Evolutionary conservation across 805 yeast genomes (phyloP).

Genomic region (Candida germanica): DNA sequence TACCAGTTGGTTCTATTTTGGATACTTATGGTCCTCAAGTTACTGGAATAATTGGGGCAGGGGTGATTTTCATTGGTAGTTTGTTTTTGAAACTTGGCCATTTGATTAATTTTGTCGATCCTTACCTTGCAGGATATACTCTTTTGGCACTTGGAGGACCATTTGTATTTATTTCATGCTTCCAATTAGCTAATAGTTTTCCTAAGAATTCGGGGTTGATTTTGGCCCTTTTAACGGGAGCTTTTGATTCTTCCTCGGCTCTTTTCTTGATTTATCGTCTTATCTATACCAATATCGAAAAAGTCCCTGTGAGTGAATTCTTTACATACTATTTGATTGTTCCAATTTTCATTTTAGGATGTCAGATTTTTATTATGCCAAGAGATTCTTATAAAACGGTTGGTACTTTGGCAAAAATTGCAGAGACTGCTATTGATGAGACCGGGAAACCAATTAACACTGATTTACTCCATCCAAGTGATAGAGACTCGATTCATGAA

Average conservation of each 20-base stretch:
- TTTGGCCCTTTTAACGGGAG: constrained; percentile 84
- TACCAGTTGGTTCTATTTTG: constrained; percentile 76
- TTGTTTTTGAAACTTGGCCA: constrained; percentile 41
- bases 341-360: constrained; percentile 71
- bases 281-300: constrained; percentile 45
- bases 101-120: constrained; percentile 43
- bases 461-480: constrained; percentile 39
- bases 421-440: constrained; percentile 73
- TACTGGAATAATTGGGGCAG: constrained; percentile 72
- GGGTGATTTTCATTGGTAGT: constrained; percentile 57
- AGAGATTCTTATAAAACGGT: constrained; percentile 67
- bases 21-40: constrained; percentile 80
- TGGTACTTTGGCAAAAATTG: constrained; percentile 63
- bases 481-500: constrained; percentile 24
- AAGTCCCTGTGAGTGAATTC: constrained; percentile 51
- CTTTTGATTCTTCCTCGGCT: constrained; percentile 91
- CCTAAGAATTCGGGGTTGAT: constrained; percentile 80
- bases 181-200: constrained; percentile 82
- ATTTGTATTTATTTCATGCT: constrained; percentile 83
- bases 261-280: constrained; percentile 73
- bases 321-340: constrained; percentile 68
- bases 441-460: constrained; percentile 56
- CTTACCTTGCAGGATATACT: constrained; percentile 71
- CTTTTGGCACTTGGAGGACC: constrained; percentile 89
- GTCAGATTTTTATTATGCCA: constrained; percentile 83